A percentile compares a stretch with the other conserved stretches of the same genome.
Conservation (phyloP, 148 eudicot species). For the Amaranthus hypochondriacus region DNA sequence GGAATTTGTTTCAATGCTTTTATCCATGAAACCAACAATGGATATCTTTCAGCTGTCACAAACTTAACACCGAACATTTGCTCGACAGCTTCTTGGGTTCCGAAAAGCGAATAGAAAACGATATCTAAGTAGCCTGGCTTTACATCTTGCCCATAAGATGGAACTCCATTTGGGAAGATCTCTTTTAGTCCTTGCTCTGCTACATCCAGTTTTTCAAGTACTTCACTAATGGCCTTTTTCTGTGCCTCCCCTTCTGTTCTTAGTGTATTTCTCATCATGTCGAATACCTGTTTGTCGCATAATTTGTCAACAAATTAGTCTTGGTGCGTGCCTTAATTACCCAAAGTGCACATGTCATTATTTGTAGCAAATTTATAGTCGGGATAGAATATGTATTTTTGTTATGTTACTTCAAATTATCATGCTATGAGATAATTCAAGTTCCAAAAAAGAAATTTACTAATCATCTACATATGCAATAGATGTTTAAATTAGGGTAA, state of each 20-base stretch:
- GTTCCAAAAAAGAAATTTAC: no score
- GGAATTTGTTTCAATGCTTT: slow-evolving; percentile 14
- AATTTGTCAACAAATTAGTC: no score
- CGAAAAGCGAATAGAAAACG: slow-evolving; percentile 16
- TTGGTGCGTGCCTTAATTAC: no score
- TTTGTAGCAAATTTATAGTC: no score
- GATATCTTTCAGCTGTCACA: slow-evolving; percentile 14
- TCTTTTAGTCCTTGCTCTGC: slow-evolving; percentile 28
- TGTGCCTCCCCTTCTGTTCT: slow-evolving; percentile 19
- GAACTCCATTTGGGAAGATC: slow-evolving; percentile 21
- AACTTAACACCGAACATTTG: slow-evolving; percentile 13
- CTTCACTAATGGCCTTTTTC: not conserved
- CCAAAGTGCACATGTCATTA: no score
- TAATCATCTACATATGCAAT: no score
- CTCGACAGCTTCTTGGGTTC: slow-evolving; percentile 4
- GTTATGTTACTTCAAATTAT: no score
- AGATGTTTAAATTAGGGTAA: no score
- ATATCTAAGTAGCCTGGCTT: slow-evolving; percentile 30
- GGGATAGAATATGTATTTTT: no score
- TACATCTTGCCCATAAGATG: slow-evolving; percentile 6
- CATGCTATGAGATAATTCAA: no score
- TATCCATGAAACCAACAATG: slow-evolving; percentile 17
- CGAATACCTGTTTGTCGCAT: slow-evolving; percentile 9
- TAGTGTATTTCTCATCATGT: slow-evolving; percentile 6
- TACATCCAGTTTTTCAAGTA: slow-evolving; percentile 17